Evolutionary conservation across 257 asterid genomes (phyloP), one percentile per base, ranked within the genome.

Genomic region (Oldenlandia corymbosa): DNA sequence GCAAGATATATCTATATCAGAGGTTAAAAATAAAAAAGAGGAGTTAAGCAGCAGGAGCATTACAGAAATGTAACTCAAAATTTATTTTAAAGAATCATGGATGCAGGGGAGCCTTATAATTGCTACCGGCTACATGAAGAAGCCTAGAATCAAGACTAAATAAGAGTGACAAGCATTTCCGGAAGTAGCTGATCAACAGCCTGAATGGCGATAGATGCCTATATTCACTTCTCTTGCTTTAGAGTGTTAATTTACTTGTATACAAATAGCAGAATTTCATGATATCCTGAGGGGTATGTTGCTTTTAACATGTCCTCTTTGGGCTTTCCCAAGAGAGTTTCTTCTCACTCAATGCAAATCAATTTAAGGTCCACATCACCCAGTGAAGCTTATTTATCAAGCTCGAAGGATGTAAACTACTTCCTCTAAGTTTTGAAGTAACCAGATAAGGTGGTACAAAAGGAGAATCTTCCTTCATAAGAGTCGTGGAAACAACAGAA

Each of bases 1-100:
- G 99, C 99, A 68, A 93, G 95, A 64, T 85, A 76, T 73, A 88
- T 79, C 99, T 93, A 56, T 55, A 73, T 28, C 16, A 42, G 49
- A 28, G 55, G n/a, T n/a, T n/a, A 41, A 51, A 28, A 63, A 4
- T 2, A 27, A 58, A 27, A 14, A 5, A 27, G n/a, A 57, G 17
- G 14, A 51, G 24, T 36, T 30, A 21, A 49, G 30, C 56, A 7
- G 16, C 8, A n/a, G 12, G 20, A 11, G 10, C 23, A 26, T 31
- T 56, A 11, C 23, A 32, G 30, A 42, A 26, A 64, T 46, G 21
- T 4, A 26, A 20, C 28, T 46, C 32, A 59, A 16, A 30, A 51
- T 16, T 53, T 45, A 12, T 53, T 50, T 61, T 8, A 18, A 18
- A 27, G 26, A 52, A 16, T n/a, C 16, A 30, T 17, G 13, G 11